These are phyloP conservation scores for Suhomyces kilbournensis DNA, from an alignment of 805 yeast species.

Conservation along the genomic window DNA sequence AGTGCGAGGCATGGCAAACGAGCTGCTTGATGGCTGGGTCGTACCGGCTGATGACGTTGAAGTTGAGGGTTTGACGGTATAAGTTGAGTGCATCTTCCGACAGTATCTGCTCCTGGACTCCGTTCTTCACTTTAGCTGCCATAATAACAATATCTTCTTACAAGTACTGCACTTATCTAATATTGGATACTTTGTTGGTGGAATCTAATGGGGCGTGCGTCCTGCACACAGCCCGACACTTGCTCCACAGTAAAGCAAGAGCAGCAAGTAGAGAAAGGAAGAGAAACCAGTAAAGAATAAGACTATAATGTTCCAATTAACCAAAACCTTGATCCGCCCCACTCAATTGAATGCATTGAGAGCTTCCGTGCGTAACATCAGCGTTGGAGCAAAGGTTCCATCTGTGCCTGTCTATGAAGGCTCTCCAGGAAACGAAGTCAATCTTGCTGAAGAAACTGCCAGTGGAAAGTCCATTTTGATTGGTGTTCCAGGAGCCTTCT, in stretches of 20 bases:
- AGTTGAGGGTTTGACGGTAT: conserved; percentile 65
- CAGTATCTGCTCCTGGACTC: conserved; percentile 42
- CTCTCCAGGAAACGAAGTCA: conserved; percentile 62
- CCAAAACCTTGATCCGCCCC: not conserved
- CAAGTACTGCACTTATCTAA: too few relatives aligned
- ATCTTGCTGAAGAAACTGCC: conserved; percentile 48
- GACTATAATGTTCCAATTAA: conserved; percentile 1
- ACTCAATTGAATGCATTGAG: not conserved
- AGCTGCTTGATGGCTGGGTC: conserved; percentile 70
- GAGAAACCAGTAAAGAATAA: not conserved
- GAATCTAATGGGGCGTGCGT: not conserved
- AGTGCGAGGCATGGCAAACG: conserved; percentile 66
- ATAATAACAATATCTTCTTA: not conserved
- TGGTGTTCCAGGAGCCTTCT: conserved; percentile 63
- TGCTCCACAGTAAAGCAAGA: not conserved
- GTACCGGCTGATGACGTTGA: conserved; percentile 73
- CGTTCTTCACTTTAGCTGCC: conserved; percentile 24
- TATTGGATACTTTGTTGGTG: too few relatives aligned
- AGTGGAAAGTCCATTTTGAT: conserved; percentile 34
- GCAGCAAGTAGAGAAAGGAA: not conserved
- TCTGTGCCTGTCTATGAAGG: conserved; percentile 52
- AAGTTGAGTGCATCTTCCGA: conserved; percentile 52
- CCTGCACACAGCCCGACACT: not conserved
- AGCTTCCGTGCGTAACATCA: conserved; percentile 7
- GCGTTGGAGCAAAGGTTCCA: conserved; percentile 64